Evolutionary conservation across 805 yeast genomes (phyloP), one percentile per base, ranked within the genome.

Genomic region (Ogataea populi-albae): DNA sequence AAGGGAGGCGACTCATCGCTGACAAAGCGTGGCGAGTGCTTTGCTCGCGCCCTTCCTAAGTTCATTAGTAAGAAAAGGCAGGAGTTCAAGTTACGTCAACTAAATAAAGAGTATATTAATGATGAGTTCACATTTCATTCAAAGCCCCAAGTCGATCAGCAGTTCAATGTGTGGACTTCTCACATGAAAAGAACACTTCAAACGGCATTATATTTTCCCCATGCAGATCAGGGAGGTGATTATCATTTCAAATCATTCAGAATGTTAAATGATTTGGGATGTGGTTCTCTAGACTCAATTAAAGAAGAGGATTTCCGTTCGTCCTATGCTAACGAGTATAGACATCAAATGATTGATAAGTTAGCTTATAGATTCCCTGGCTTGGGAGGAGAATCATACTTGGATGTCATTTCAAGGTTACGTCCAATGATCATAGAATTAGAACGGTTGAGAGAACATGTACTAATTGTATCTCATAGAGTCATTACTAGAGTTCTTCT

Each of bases 301-400:
- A 43, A 46, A 7, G 62, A 60, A 26, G 48, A 46, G 6, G 59
- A 58, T 12, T 62, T 62, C 36, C 49, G 55, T 24, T 25, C 25
- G 8, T 33, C 47, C 14, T 50, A 55, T 32, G 46, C 52, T 7
- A 42, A 46, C 9, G 63, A 61, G 25, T 62, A 54, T 36, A 30
- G 47, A 27, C 54, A 50, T 29, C 57, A 57, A 23, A 41, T 60
- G 42, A 45, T 40, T 15, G 58, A 62, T 34, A 60, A 49, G 34
- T 38, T 63, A 15, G 41, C 54, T 11, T 62, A 54, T 38, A 49
- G 67, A 43, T 62, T 54, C 26, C 66, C 65, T 2, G 67, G 67
- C 10, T 32, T 55, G 14, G 63, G 65, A 6, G 67, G 67, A n/a
- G 67, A 62, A 37, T 62, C 67, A 2, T 61, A 61, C 32, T 30